phyloP scores from a whole-genome alignment of 108 stramenopile species.

The Nitzschia sp. region DNA sequence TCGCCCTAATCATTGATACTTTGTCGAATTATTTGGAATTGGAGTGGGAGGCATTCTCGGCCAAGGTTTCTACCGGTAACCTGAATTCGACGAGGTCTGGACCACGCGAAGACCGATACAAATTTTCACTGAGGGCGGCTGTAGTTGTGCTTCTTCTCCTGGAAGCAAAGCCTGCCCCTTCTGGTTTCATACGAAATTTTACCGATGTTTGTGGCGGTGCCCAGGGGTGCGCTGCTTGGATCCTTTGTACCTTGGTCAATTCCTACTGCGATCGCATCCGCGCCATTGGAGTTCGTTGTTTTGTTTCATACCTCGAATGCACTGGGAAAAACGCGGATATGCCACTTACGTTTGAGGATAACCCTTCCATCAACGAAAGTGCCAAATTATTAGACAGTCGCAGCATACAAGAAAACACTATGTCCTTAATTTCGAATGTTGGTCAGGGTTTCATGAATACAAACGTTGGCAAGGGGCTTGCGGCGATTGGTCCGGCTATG shows the following conservation, averaged over 20 bases:
- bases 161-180: constrained; percentile 31
- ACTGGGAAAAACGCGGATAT: constrained; percentile 34
- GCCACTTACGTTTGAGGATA: constrained; percentile 22
- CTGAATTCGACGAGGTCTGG: not conserved
- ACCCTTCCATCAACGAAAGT: constrained; percentile 11
- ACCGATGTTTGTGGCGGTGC: constrained; percentile 52
- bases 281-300: constrained; percentile 65
- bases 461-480: constrained; percentile 44
- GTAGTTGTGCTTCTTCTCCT: constrained; percentile 43
- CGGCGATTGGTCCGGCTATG: constrained; percentile 45
- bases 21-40: constrained; percentile 55
- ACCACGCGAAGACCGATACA: not conserved
- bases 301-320: constrained; percentile 52
- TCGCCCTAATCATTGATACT: constrained; percentile 53
- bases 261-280: constrained; percentile 64
- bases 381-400: constrained; percentile 1
- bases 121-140: constrained; percentile 29
- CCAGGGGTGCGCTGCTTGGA: constrained; percentile 63
- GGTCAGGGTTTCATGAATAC: constrained; percentile 32
- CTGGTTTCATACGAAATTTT: constrained; percentile 46
- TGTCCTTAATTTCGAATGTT: constrained; percentile 37
- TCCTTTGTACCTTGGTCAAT: constrained; percentile 73
- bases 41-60: constrained; percentile 50
- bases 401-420: constrained; percentile 29
- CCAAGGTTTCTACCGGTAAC: not conserved